These are phyloP conservation scores for Torrubiellomyces zombiae DNA, from an alignment of 2,329 filamentous ascomycete species.

Conservation along the genomic window DNA sequence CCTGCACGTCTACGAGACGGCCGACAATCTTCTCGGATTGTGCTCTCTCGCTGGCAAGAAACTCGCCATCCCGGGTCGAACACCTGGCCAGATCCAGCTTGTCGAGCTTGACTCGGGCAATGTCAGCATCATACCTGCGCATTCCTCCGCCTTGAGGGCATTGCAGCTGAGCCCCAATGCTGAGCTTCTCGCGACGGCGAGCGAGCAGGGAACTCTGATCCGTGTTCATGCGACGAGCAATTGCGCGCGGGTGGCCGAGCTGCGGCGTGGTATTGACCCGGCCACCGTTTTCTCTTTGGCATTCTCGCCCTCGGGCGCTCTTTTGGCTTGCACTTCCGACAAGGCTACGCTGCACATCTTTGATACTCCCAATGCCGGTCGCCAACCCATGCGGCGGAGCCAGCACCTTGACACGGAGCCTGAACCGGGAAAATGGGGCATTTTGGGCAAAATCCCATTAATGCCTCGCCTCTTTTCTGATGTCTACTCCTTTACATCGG, in stretches of 20 bases:
- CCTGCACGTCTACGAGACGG: slow-evolving; percentile 65
- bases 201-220: slow-evolving; percentile 78
- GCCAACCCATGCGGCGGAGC: slow-evolving; percentile 16
- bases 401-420: slow-evolving; percentile 12
- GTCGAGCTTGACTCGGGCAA: slow-evolving; percentile 63
- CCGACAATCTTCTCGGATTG: slow-evolving; percentile 67
- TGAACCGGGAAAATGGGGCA: slow-evolving; percentile 63
- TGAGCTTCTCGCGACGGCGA: slow-evolving; percentile 72
- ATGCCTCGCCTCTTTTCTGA: slow-evolving; percentile 82
- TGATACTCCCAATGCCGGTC: slow-evolving; percentile 50
- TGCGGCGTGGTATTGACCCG: slow-evolving; percentile 76
- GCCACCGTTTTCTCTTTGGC: slow-evolving; percentile 76
- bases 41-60: slow-evolving; percentile 59
- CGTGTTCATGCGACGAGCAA: slow-evolving; percentile 70
- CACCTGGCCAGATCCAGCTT: slow-evolving; percentile 74
- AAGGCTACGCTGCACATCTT: slow-evolving; percentile 94
- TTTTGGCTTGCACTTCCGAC: slow-evolving; percentile 86
- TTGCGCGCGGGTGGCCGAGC: slow-evolving; percentile 65
- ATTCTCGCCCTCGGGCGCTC: slow-evolving; percentile 65
- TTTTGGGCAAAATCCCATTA: slow-evolving; percentile 67
- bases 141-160: slow-evolving; percentile 62
- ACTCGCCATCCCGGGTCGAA: slow-evolving; percentile 76
- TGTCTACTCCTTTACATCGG: slow-evolving; percentile 67
- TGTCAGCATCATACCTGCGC: slow-evolving; percentile 86
- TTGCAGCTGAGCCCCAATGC: slow-evolving; percentile 68